phyloP scores from a whole-genome alignment of 257 asterid species.

The Verbena officinalis region DNA sequence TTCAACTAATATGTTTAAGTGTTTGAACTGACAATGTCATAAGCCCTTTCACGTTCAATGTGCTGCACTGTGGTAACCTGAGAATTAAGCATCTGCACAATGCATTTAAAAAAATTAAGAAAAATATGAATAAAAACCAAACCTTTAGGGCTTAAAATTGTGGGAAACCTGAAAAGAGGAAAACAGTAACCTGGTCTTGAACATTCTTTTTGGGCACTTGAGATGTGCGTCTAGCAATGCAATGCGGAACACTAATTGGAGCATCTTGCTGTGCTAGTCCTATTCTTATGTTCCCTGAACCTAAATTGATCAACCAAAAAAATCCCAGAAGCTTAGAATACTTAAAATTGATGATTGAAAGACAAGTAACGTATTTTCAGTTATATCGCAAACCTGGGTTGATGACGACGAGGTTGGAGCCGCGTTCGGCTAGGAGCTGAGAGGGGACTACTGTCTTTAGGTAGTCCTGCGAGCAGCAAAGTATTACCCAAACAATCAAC shows the following conservation, averaged over 20 bases:
- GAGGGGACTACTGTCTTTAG: slow-evolving; percentile 82
- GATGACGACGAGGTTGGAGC: slow-evolving; percentile 91
- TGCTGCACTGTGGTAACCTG: slow-evolving; percentile 93
- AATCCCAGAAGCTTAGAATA: slow-evolving; percentile 6
- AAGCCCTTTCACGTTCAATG: slow-evolving; percentile 95
- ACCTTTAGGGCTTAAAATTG: not conserved
- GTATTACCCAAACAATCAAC: not conserved
- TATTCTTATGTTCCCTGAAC: slow-evolving; percentile 82
- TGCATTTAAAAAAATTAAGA: slow-evolving; percentile 4
- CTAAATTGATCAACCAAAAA: slow-evolving; percentile 33
- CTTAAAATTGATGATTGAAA: not conserved
- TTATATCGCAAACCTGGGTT: slow-evolving; percentile 72
- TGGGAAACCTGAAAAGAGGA: not conserved
- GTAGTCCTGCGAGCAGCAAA: slow-evolving; percentile 60
- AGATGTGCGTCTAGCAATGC: slow-evolving; percentile 82
- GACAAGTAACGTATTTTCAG: not conserved
- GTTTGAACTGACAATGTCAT: slow-evolving; percentile 74
- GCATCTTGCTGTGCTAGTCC: slow-evolving; percentile 86
- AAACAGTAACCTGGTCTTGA: slow-evolving; percentile 69
- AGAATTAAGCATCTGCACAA: slow-evolving; percentile 79
- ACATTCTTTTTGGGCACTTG: slow-evolving; percentile 72
- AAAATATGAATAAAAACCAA: slow-evolving; percentile 10
- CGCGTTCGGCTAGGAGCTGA: slow-evolving; percentile 88
- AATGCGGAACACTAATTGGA: slow-evolving; percentile 78
- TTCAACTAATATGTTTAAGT: slow-evolving; percentile 2